These are phyloP conservation scores for Debaryomyces prosopidis DNA, from an alignment of 805 yeast species.

Conservation along the genomic window DNA sequence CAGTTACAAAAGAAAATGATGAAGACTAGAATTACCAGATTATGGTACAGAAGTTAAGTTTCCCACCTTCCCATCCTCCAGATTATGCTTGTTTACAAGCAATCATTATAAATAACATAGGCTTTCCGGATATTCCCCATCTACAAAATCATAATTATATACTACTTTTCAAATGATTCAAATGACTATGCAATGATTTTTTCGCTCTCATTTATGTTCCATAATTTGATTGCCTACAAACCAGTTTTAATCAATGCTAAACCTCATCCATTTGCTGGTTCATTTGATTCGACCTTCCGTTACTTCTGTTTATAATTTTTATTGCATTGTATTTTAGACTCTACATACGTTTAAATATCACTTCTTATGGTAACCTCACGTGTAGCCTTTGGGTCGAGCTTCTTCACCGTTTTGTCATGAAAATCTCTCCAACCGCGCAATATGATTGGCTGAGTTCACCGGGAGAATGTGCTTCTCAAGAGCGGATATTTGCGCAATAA, in stretches of 20 bases:
- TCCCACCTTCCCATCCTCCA: background rate
- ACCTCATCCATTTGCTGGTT: background rate
- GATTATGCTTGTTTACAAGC: background rate
- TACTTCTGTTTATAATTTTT: constrained; percentile 1
- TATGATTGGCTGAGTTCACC: constrained; percentile 3
- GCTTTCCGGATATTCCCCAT: too few relatives aligned
- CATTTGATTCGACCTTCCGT: background rate
- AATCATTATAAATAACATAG: too few relatives aligned
- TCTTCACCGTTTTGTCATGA: background rate
- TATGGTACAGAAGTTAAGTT: constrained; percentile 71
- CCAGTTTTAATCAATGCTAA: too few relatives aligned
- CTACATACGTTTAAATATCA: constrained; percentile 1
- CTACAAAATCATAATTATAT: too few relatives aligned
- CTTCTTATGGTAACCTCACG: background rate
- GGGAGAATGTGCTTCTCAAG: background rate
- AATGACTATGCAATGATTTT: too few relatives aligned
- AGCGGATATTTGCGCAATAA: constrained; percentile 3
- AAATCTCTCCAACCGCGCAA: background rate
- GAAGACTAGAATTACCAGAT: constrained; percentile 73
- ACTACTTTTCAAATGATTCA: too few relatives aligned
- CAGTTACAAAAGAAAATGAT: constrained; percentile 89
- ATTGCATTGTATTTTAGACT: constrained; percentile 7
- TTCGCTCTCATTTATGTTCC: too few relatives aligned
- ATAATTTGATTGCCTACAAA: too few relatives aligned
- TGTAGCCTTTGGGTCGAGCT: background rate